phyloP scores from a whole-genome alignment of 805 yeast genomes.

The Wickerhamiella qilinensis region DNA sequence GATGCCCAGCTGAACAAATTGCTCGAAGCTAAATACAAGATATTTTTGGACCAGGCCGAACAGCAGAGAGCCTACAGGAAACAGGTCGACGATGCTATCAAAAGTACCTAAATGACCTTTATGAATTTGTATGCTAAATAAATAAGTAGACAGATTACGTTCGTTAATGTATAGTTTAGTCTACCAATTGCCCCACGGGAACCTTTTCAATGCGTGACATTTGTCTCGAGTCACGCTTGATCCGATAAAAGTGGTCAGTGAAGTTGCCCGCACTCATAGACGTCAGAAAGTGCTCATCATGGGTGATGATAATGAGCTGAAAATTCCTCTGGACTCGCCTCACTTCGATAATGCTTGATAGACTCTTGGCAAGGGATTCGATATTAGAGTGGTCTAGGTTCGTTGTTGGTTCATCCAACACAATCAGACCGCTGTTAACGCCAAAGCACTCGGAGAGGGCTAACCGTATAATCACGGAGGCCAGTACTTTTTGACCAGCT shows the following conservation, averaged over 20 bases:
- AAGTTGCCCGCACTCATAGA: constrained; percentile 74
- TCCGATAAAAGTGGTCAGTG: constrained; percentile 73
- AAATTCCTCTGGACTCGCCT: constrained; percentile 72
- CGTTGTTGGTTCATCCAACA: constrained; percentile 96
- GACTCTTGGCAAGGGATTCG: constrained; percentile 69
- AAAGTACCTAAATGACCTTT: too few species aligned
- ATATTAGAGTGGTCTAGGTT: constrained; percentile 82
- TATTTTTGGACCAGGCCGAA: constrained; percentile 58
- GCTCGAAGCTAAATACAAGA: constrained; percentile 62
- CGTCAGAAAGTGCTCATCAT: constrained; percentile 78
- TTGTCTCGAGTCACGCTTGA: constrained; percentile 66
- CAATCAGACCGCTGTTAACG: constrained; percentile 83
- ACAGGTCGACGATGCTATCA: not conserved
- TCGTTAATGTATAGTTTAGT: not conserved
- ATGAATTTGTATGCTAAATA: not conserved
- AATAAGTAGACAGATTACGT: not conserved
- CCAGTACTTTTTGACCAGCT: constrained; percentile 93
- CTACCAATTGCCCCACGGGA: constrained; percentile 16
- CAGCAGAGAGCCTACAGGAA: not conserved
- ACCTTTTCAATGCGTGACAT: constrained; percentile 54
- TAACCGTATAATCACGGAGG: constrained; percentile 76
- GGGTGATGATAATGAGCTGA: constrained; percentile 90
- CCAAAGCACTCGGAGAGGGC: constrained; percentile 96
- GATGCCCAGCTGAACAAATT: constrained; percentile 31
- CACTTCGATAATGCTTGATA: constrained; percentile 56